A percentile compares a stretch with the other conserved stretches of the same genome.
phyloP scores from a whole-genome alignment of 306 rosid species.

The Rubus parviflorus region DNA sequence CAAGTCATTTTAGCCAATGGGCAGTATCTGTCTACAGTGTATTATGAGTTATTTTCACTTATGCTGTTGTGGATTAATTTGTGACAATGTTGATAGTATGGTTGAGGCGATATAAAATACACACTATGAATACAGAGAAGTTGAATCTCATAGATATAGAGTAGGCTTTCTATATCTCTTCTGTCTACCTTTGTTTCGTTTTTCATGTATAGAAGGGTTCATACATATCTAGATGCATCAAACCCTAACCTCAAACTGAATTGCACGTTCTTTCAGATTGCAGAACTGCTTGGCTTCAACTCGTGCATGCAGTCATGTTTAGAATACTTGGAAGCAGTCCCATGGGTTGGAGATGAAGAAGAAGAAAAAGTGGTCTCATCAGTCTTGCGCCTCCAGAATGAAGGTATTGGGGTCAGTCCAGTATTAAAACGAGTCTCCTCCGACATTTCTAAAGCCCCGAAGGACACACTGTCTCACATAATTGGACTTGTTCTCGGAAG shows the following conservation, averaged over 20 bases:
- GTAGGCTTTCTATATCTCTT: neutral
- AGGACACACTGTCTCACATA: conserved; percentile 71
- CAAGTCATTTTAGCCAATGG: neutral
- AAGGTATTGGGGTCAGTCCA: conserved; percentile 67
- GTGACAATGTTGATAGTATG: neutral
- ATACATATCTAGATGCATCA: neutral
- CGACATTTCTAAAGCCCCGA: conserved; percentile 50
- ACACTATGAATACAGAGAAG: neutral
- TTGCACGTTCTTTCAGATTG: conserved; percentile 55
- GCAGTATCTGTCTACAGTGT: neutral
- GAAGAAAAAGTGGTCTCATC: conserved; percentile 88
- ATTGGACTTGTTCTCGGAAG: conserved; percentile 83
- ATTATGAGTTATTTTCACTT: neutral
- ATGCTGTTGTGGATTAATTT: neutral
- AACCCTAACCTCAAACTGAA: conserved; percentile 20
- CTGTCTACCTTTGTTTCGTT: neutral
- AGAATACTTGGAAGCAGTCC: conserved; percentile 93
- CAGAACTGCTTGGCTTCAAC: conserved; percentile 76
- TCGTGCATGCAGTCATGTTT: conserved; percentile 80
- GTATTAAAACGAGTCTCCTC: conserved; percentile 87
- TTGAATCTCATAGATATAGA: neutral
- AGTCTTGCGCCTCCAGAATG: conserved; percentile 67
- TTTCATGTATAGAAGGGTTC: neutral
- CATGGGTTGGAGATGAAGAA: conserved; percentile 93
- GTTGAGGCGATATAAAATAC: neutral